phyloP scores from a whole-genome alignment of 2,329 filamentous ascomycete genomes.

The Alternaria incomplexa region DNA sequence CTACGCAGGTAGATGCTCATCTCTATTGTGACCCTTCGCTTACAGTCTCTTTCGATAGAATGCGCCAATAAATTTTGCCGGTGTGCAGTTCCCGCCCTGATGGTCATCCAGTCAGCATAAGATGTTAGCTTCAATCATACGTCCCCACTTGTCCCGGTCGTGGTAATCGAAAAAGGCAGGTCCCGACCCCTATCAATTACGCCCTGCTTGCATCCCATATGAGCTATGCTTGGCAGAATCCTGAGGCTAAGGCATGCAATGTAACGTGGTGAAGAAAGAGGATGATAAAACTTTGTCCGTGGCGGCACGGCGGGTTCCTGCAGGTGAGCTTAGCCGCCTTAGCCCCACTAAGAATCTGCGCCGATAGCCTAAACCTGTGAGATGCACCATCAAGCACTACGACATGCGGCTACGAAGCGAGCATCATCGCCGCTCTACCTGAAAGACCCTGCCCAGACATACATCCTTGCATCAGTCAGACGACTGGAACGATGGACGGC shows the following conservation, averaged over 20 bases:
- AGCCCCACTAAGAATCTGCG: background rate
- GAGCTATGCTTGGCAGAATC: background rate
- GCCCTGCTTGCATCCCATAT: background rate
- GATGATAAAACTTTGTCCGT: background rate
- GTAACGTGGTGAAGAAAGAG: background rate
- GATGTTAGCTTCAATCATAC: background rate
- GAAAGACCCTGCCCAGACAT: background rate
- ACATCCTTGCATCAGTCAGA: background rate
- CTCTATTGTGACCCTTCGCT: background rate
- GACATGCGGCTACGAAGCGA: background rate
- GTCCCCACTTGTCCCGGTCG: background rate
- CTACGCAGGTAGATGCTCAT: background rate
- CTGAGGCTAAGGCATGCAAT: background rate
- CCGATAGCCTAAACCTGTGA: background rate
- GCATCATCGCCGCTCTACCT: background rate
- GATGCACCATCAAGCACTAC: background rate
- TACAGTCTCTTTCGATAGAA: background rate
- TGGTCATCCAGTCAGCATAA: too few relatives aligned
- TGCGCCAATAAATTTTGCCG: background rate
- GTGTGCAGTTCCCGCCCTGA: background rate
- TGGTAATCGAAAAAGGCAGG: background rate
- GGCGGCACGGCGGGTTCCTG: background rate
- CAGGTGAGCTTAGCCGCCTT: background rate
- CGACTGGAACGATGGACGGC: background rate
- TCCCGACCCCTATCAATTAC: background rate